phyloP scores from a whole-genome alignment of 2,329 filamentous ascomycete genomes.

The Nectriaceae sp. region DNA sequence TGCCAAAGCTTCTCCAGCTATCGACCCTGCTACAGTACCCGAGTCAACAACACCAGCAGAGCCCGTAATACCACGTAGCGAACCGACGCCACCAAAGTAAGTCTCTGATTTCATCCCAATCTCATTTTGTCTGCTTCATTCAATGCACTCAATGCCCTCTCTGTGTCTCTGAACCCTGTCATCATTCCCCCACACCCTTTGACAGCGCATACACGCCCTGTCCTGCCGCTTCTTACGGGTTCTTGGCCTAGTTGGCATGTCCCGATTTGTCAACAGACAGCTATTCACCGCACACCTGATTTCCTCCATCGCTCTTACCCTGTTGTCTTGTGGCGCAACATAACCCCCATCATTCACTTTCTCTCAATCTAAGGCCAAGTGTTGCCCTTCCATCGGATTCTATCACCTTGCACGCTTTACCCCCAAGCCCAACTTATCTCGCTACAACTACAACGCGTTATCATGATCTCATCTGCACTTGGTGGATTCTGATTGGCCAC shows the following conservation, averaged over 20 bases:
- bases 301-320: conserved; percentile 9
- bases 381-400: too few relatives aligned
- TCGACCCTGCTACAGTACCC: neutral
- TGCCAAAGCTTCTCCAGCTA: too few relatives aligned
- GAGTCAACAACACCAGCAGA: conserved; percentile 3
- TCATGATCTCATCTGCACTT: too few relatives aligned
- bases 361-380: too few relatives aligned
- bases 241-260: conserved; percentile 25
- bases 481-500: too few relatives aligned
- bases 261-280: conserved; percentile 23
- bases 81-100: conserved; percentile 12
- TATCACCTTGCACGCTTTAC: too few relatives aligned
- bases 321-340: too few relatives aligned
- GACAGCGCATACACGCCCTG: too few relatives aligned
- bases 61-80: conserved; percentile 1
- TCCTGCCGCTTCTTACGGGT: conserved; percentile 25
- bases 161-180: conserved; percentile 17
- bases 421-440: too few relatives aligned
- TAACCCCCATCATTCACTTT: too few relatives aligned
- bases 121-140: neutral
- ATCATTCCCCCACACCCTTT: too few relatives aligned
- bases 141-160: neutral
- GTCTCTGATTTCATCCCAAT: conserved; percentile 1
- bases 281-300: conserved; percentile 10
- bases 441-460: too few relatives aligned